Conservation (phyloP, 139 green algal genomes). For the Dunaliella primolecta region DNA sequence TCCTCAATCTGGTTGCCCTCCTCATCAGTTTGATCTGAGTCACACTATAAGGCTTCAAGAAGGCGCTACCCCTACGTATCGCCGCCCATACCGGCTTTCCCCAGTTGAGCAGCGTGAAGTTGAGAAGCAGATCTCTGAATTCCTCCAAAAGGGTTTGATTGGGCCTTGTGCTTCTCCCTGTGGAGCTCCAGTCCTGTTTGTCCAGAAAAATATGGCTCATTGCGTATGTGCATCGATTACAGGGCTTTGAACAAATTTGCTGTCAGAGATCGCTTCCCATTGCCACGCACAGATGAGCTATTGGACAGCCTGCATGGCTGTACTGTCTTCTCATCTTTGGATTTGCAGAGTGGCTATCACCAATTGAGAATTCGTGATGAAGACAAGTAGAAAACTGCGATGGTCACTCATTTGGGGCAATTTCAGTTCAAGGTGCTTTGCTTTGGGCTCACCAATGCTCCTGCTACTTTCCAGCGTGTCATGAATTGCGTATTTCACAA, state of each 20-base stretch:
- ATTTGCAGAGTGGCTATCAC: conserved; percentile 42
- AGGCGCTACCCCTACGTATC: too few species aligned
- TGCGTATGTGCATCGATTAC: conserved; percentile 49
- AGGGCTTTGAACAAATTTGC: conserved; percentile 28
- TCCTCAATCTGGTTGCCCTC: not conserved
- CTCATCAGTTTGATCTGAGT: not conserved
- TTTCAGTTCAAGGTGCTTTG: conserved; percentile 30
- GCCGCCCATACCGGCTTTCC: too few species aligned
- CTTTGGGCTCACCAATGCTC: conserved; percentile 42
- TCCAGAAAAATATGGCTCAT: conserved; percentile 29
- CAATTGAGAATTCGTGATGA: conserved; percentile 30
- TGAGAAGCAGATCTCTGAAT: conserved; percentile 1
- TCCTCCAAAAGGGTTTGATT: conserved; percentile 10
- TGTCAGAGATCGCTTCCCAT: conserved; percentile 22
- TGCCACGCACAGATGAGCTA: conserved; percentile 47
- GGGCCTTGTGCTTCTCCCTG: conserved; percentile 5
- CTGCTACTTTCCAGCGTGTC: conserved; percentile 43
- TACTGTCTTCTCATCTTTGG: conserved; percentile 37
- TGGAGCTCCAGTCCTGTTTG: conserved; percentile 12
- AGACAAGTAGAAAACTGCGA: conserved; percentile 37
- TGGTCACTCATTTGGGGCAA: conserved; percentile 22
- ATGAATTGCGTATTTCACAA: conserved; percentile 41
- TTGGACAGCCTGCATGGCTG: conserved; percentile 37
- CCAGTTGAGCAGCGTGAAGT: too few species aligned
- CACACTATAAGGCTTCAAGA: not conserved